Evolutionary conservation across 768 basidiomycete species (phyloP).

Genomic region (Myochromella boudieri): DNA sequence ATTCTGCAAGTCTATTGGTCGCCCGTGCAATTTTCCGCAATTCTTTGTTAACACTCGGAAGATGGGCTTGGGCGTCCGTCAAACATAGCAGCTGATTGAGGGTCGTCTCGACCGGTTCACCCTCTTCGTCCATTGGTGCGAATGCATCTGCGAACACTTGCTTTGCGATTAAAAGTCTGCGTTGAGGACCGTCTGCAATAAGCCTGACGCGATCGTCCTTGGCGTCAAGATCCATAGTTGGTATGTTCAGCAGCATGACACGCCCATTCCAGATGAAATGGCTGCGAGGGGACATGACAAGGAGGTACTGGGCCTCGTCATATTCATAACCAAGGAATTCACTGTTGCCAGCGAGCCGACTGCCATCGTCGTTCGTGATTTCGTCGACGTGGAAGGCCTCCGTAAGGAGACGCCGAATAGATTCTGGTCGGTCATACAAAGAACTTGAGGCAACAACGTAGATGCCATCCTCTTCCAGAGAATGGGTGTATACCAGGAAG

Average conservation of each 20-base stretch:
- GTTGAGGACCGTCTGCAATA: constrained; percentile 85
- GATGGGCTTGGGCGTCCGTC: constrained; percentile 84
- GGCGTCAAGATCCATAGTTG: constrained; percentile 76
- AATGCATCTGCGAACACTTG: constrained; percentile 72
- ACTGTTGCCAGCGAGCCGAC: constrained; percentile 34
- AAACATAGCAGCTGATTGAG: constrained; percentile 49
- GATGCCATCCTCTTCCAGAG: constrained; percentile 85
- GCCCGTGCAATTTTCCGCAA: constrained; percentile 88
- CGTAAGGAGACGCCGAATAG: constrained; percentile 76
- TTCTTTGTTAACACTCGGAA: constrained; percentile 87
- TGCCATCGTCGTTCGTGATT: constrained; percentile 53
- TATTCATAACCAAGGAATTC: constrained; percentile 49
- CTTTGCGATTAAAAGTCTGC: constrained; percentile 74
- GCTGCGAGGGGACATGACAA: constrained; percentile 81
- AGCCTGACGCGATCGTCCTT: constrained; percentile 90
- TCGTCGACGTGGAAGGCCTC: constrained; percentile 85
- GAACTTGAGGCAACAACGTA: constrained; percentile 85
- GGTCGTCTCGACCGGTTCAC: constrained; percentile 44
- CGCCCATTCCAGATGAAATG: constrained; percentile 92
- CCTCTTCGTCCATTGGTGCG: constrained; percentile 61
- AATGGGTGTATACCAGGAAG: constrained; percentile 89
- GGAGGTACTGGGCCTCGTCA: constrained; percentile 71
- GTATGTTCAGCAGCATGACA: constrained; percentile 75
- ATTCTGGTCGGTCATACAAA: constrained; percentile 73
- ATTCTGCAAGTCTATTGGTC: constrained; percentile 87